Percentiles rank a stretch among this genome's conserved stretches.
Evolutionary conservation across 2,329 filamentous ascomycete genomes (phyloP).

Genomic region (Massarina eburnea): DNA sequence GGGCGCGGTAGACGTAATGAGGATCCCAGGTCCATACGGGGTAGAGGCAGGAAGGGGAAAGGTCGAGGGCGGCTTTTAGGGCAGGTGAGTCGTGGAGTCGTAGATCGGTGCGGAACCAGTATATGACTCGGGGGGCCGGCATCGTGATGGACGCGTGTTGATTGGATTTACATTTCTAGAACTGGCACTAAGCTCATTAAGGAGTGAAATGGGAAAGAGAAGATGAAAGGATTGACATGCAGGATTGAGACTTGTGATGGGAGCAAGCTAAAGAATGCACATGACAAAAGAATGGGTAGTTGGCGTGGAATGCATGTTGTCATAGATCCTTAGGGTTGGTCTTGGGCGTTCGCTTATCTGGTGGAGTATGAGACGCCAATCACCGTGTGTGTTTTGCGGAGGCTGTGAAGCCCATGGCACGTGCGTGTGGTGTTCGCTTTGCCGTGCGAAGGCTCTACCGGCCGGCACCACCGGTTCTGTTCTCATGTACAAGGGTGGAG

Average conservation of each 20-base stretch:
- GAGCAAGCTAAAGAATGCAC: no score
- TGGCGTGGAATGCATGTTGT: constrained; percentile 25
- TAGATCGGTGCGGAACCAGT: constrained; percentile 79
- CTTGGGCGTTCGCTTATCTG: constrained; percentile 26
- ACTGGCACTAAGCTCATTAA: not conserved
- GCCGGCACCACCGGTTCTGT: no score
- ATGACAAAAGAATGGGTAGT: constrained; percentile 12
- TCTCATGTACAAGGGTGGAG: no score
- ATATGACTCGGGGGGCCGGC: constrained; percentile 61
- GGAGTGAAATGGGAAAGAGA: no score
- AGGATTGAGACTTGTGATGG: not conserved
- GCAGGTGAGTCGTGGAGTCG: constrained; percentile 77
- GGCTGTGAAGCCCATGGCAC: no score
- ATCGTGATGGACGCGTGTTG: no score
- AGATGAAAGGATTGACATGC: not conserved
- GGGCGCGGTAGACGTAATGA: constrained; percentile 73
- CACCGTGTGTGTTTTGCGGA: not conserved
- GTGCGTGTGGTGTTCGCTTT: no score
- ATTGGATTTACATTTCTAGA: no score
- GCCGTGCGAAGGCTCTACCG: no score
- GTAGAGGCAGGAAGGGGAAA: constrained; percentile 69
- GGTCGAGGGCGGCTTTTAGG: constrained; percentile 68
- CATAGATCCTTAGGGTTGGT: constrained; percentile 22
- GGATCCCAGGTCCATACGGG: constrained; percentile 81
- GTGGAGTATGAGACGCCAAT: not conserved